Evolutionary conservation across 164 flowering plant species (phyloP).

Genomic region (Euptelea pleiosperma): DNA sequence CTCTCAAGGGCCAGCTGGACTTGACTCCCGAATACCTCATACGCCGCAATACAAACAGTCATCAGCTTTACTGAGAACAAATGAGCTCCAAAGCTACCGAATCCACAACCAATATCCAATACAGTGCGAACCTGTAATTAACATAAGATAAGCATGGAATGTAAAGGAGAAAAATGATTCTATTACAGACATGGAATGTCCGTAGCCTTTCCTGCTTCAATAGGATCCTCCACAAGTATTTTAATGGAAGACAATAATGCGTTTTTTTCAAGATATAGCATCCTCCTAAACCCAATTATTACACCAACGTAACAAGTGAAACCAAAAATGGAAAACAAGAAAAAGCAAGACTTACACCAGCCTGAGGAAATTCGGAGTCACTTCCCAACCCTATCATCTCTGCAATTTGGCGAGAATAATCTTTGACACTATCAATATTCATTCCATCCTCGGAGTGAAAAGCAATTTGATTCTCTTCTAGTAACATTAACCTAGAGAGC

Average conservation of each 20-base stretch:
- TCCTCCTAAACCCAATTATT: too few species aligned
- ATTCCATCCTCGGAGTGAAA: conserved; percentile 88
- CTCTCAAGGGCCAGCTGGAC: conserved; percentile 96
- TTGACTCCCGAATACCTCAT: conserved; percentile 93
- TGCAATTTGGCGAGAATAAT: conserved; percentile 88
- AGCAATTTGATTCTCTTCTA: conserved; percentile 96
- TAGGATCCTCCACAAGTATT: too few species aligned
- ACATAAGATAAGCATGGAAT: too few species aligned
- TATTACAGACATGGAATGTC: too few species aligned
- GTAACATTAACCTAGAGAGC: conserved; percentile 69
- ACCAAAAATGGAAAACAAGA: neutral
- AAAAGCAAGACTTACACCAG: conserved; percentile 67
- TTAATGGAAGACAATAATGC: neutral
- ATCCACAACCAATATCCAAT: conserved; percentile 93
- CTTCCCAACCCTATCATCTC: conserved; percentile 88
- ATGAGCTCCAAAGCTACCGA: conserved; percentile 98
- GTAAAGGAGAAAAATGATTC: too few species aligned
- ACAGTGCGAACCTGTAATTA: conserved; percentile 66
- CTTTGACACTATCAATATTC: conserved; percentile 81
- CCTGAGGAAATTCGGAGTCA: conserved; percentile 74
- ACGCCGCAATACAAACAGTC: conserved; percentile 84
- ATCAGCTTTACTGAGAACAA: conserved; percentile 69
- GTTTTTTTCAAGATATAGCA: too few species aligned
- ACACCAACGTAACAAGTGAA: too few species aligned
- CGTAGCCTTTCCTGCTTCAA: too few species aligned